Base-by-base conservation (phyloP, 1,284 basidiomycete species). In the Trametes polyzona region DNA sequence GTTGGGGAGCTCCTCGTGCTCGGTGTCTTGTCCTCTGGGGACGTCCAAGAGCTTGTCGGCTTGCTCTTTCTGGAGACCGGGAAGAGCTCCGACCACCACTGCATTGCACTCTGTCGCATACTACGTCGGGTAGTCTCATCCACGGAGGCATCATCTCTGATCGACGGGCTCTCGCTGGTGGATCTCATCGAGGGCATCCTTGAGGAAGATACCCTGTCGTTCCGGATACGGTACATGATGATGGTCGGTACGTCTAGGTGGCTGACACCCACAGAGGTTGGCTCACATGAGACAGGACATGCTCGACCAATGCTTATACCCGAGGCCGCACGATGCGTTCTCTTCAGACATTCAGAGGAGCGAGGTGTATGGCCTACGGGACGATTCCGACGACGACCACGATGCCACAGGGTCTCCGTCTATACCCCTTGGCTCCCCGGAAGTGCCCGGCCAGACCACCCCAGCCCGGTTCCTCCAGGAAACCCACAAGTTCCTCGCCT, bases 1-100 rank as follows among this genome's bases (percentile, higher is more conserved):
- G 46, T 65, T 6, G 68, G 65, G 9, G 67, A 69, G 53, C 55
- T 72, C 0, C 52, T 71, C n/a, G 61, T 67, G 7, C 60, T 66
- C 17, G 68, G 63, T 12, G 57, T 69, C 9, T 39, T 72, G 10
- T 40, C 49, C 40, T 32, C 49, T 29, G 58, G 58, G 11, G 69
- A 72, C 52, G 51, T 69, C 14, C 59, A 59, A 24, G 65, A 66
- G 21, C 36, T 67, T n/a, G 26, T 71, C 6, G 44, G 58, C 14
- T 19, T 42, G 4, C 55, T 72, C 2, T 66, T 69, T 41, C 23
- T 32, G 7, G 57, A 54, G 26, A 59, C 61, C 7, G 47, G 59
- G 21, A 41, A 43, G 26, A 57, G 59, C 37, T 60, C 68, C 7
- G 66, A 65, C 23, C 42, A 47, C 21, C 42, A 56, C 21, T 58